phyloP scores from a whole-genome alignment of 2,329 filamentous ascomycete genomes.

The Colletotrichum gloeosporioides region DNA sequence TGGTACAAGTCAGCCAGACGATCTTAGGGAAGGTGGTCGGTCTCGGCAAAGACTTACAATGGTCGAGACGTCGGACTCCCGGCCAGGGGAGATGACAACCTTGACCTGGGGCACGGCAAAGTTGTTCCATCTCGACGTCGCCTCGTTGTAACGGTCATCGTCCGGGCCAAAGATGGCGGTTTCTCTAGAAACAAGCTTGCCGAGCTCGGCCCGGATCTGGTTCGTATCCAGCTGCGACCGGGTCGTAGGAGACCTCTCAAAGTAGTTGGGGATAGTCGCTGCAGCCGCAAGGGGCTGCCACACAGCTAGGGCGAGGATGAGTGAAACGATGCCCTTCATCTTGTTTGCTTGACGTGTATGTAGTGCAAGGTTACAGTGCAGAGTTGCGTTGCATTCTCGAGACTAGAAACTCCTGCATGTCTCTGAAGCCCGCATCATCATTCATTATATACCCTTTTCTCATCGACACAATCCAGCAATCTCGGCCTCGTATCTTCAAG shows the following conservation, averaged over 20 bases:
- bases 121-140: neutral
- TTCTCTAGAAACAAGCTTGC: neutral
- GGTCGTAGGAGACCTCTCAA: neutral
- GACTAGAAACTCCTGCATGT: no score
- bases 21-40: neutral
- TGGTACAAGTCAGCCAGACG: neutral
- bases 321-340: no score
- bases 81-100: neutral
- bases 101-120: neutral
- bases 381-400: no score
- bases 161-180: neutral
- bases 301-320: no score
- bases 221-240: neutral
- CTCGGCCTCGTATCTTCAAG: no score
- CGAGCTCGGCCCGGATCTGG: neutral
- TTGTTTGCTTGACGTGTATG: no score
- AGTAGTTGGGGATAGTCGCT: neutral
- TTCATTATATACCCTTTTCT: no score
- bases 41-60: neutral
- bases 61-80: neutral
- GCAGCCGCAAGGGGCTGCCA: no score
- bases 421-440: no score
- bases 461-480: no score
- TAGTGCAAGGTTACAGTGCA: no score
- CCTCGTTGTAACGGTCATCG: neutral